These are phyloP conservation scores for Xylariomycetidae sp. DNA, from an alignment of 2,329 filamentous ascomycete genomes.

Conservation along the genomic window DNA sequence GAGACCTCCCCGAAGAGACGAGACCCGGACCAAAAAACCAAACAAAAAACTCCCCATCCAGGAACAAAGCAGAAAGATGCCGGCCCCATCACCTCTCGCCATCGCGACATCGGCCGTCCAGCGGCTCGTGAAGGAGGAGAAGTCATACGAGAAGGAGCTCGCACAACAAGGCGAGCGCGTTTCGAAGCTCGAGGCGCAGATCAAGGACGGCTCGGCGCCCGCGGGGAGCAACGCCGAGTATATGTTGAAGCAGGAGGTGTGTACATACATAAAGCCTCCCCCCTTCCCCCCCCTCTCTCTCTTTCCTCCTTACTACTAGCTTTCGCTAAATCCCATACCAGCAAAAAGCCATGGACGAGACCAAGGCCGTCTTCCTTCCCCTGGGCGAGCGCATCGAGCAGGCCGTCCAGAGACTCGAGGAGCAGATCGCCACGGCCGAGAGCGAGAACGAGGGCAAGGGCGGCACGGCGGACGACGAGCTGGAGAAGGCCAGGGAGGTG, in stretches of 20 bases:
- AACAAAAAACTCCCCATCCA: constrained; percentile 10
- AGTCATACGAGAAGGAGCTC: constrained; percentile 84
- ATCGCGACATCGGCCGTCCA: constrained; percentile 77
- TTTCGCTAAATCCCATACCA: constrained; percentile 30
- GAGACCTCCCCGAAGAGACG: too few species aligned
- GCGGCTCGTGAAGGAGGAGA: constrained; percentile 87
- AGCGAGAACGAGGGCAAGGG: constrained; percentile 44
- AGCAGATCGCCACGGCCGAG: constrained; percentile 64
- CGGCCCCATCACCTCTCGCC: constrained; percentile 67
- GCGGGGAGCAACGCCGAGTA: constrained; percentile 74
- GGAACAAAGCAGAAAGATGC: too few species aligned
- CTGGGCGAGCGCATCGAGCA: constrained; percentile 67
- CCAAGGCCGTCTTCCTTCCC: constrained; percentile 72
- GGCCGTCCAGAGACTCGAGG: constrained; percentile 69
- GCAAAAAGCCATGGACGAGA: constrained; percentile 81
- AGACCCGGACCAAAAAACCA: constrained; percentile 1
- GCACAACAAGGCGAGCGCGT: constrained; percentile 69
- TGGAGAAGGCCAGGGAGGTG: constrained; percentile 51
- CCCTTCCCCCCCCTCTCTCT: constrained; percentile 2
- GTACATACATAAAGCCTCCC: constrained; percentile 16
- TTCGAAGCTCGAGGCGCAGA: constrained; percentile 60
- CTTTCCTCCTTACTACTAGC: not conserved
- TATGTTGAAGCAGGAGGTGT: constrained; percentile 80
- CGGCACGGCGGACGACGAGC: constrained; percentile 42
- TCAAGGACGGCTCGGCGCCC: constrained; percentile 42